Conservation (phyloP, 305 asterid species). For the Stenogyne calaminthoides region DNA sequence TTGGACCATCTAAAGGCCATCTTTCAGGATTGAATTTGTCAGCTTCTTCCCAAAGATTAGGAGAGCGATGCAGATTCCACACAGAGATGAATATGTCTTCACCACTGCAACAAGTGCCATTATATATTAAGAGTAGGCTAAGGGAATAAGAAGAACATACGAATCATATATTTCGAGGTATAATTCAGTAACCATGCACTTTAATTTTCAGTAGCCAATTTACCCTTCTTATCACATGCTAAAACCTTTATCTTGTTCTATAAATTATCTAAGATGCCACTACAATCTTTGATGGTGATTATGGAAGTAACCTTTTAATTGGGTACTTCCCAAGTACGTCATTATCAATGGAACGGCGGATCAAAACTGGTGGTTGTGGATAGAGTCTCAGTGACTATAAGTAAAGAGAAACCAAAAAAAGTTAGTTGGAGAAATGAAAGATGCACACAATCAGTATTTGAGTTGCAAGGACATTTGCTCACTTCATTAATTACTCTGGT, state of each 20-base stretch:
- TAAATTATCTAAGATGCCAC: background rate
- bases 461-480: slow-evolving; percentile 37
- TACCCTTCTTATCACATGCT: background rate
- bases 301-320: slow-evolving; percentile 60
- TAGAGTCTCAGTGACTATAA: slow-evolving; percentile 94
- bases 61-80: slow-evolving; percentile 96
- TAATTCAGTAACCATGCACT: background rate
- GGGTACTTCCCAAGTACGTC: slow-evolving; percentile 87
- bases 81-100: slow-evolving; percentile 96
- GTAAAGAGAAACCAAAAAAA: background rate
- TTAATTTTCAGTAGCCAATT: background rate
- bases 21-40: slow-evolving; percentile 92
- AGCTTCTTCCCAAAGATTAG: slow-evolving; percentile 83
- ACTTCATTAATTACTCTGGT: slow-evolving; percentile 95
- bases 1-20: slow-evolving; percentile 98
- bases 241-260: background rate
- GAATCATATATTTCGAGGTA: slow-evolving; percentile 2
- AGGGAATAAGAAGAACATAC: background rate
- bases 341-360: slow-evolving; percentile 88
- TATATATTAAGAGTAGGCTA: slow-evolving; percentile 3
- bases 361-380: slow-evolving; percentile 97
- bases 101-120: slow-evolving; percentile 52
- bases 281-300: slow-evolving; percentile 2
- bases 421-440: slow-evolving; percentile 20
- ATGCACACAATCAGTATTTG: slow-evolving; percentile 18